Evolutionary conservation across 179 eudicot species (phyloP).

Genomic region (Beta lomatogona): DNA sequence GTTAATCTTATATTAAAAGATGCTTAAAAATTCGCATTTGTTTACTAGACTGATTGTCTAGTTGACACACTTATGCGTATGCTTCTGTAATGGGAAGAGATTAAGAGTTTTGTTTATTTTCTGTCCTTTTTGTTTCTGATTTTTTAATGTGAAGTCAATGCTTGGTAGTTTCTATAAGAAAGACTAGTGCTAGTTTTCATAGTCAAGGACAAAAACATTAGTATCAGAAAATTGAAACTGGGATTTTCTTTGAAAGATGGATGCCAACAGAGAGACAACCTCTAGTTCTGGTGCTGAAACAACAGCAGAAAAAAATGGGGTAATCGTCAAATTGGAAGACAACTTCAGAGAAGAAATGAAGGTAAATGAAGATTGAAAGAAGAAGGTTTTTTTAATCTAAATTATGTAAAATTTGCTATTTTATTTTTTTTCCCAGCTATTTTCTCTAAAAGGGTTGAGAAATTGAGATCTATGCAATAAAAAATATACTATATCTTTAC

Average conservation of each 20-base stretch:
- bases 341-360: background rate
- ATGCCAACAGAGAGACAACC: conserved; percentile 19
- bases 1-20: conserved; percentile 9
- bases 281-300: conserved; percentile 12
- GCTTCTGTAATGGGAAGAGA: conserved; percentile 27
- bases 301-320: conserved; percentile 14
- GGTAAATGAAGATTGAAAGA: conserved; percentile 8
- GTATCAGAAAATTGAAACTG: background rate
- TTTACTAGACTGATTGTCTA: conserved; percentile 21
- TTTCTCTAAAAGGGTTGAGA: too few relatives aligned
- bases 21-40: background rate
- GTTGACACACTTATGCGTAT: conserved; percentile 26
- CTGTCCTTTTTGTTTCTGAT: background rate
- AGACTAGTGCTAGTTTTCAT: background rate
- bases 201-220: conserved; percentile 5
- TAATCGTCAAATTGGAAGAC: conserved; percentile 4
- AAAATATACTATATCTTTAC: too few relatives aligned
- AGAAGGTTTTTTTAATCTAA: too few relatives aligned
- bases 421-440: too few relatives aligned
- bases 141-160: conserved; percentile 29
- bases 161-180: conserved; percentile 31
- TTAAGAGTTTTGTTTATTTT: background rate
- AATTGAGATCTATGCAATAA: too few relatives aligned
- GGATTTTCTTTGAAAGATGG: conserved; percentile 19
- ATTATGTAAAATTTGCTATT: too few relatives aligned